These are phyloP conservation scores for Choiromyces venosus DNA, from an alignment of 495 filamentous ascomycete genomes.

Conservation along the genomic window DNA sequence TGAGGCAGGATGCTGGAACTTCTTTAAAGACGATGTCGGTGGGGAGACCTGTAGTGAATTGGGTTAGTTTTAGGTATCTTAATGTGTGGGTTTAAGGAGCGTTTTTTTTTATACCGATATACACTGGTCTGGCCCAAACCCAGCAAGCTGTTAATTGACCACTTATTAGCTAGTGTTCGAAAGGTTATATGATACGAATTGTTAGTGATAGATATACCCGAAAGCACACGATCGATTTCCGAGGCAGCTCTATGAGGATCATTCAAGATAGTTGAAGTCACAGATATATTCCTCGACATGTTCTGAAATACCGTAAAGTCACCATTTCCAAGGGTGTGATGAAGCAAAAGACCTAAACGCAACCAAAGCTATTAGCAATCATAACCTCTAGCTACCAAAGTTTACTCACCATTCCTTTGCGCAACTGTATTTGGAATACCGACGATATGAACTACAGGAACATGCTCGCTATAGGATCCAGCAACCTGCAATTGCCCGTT, in stretches of 20 bases:
- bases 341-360: constrained; percentile 56
- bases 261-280: constrained; percentile 61
- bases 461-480: constrained; percentile 66
- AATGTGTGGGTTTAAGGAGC: background rate
- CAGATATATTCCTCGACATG: constrained; percentile 70
- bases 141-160: constrained; percentile 58
- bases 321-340: constrained; percentile 90
- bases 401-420: constrained; percentile 50
- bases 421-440: constrained; percentile 60
- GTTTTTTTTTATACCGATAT: constrained; percentile 62
- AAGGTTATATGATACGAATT: background rate
- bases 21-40: constrained; percentile 79
- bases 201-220: constrained; percentile 24
- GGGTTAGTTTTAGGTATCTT: background rate
- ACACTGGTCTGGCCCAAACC: constrained; percentile 68
- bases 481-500: constrained; percentile 43
- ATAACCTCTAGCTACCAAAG: constrained; percentile 9
- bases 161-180: background rate
- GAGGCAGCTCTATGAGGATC: constrained; percentile 62
- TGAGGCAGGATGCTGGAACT: constrained; percentile 65
- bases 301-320: constrained; percentile 78
- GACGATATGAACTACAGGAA: constrained; percentile 77
- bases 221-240: constrained; percentile 74
- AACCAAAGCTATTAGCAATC: background rate
- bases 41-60: constrained; percentile 51